These are phyloP conservation scores for Pyricularia sp. DNA, from an alignment of 2,329 filamentous ascomycete species.

Conservation along the genomic window DNA sequence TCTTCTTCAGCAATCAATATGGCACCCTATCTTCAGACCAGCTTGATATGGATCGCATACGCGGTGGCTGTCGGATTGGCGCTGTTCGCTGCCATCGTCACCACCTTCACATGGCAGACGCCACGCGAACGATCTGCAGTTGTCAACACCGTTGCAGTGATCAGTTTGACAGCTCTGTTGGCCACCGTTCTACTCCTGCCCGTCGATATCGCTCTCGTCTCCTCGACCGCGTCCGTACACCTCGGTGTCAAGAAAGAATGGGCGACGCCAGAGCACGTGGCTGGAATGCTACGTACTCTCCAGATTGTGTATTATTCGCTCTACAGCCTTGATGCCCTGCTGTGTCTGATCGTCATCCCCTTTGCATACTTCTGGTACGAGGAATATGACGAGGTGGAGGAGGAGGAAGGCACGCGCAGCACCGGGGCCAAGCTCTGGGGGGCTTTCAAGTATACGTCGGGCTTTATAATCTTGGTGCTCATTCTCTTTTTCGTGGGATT, in stretches of 20 bases:
- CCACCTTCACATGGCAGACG: conserved; percentile 84
- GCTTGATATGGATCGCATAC: conserved; percentile 91
- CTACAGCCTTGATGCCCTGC: conserved; percentile 79
- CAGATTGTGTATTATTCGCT: conserved; percentile 85
- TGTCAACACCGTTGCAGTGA: conserved; percentile 72
- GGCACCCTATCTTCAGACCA: conserved; percentile 56
- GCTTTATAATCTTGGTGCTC: conserved; percentile 67
- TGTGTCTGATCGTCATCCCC: conserved; percentile 81
- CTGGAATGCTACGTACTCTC: conserved; percentile 65
- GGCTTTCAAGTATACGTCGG: conserved; percentile 83
- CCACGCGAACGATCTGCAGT: conserved; percentile 72
- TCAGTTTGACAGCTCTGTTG: conserved; percentile 76
- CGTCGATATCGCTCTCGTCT: conserved; percentile 90
- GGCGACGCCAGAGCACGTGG: conserved; percentile 72
- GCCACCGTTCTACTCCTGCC: conserved; percentile 87
- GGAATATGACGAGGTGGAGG: conserved; percentile 85
- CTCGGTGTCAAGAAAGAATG: conserved; percentile 83
- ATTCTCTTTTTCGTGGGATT: conserved; percentile 86
- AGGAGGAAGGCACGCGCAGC: conserved; percentile 65
- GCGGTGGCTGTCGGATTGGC: conserved; percentile 67
- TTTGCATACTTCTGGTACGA: conserved; percentile 99
- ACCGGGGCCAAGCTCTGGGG: conserved; percentile 59
- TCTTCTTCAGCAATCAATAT: not conserved
- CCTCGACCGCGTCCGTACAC: conserved; percentile 65
- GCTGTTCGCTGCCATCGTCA: conserved; percentile 65